Base-by-base conservation (phyloP, 805 yeast genomes). In the Suhomyces emberorum region DNA sequence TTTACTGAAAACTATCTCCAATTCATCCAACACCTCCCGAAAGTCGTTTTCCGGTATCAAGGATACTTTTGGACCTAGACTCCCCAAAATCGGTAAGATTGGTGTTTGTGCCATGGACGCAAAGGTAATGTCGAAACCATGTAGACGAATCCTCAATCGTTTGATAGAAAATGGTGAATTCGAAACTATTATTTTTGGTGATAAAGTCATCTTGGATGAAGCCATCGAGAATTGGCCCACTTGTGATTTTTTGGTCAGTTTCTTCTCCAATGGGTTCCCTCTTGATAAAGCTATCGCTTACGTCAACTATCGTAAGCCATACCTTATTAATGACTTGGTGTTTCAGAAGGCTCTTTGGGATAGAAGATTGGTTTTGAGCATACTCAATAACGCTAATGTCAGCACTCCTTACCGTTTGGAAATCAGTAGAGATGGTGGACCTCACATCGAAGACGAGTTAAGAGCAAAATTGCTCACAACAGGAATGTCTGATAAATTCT, bases 101-200 rank as follows among this genome's bases (percentile, higher is more conserved):
- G 99, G 99, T 35, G 96, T 93, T 1, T 93, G 99, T 65, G 99
- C 99, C 8, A 89, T 93, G 97, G 99, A 93, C 61, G 82, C 89
- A 41, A 93, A 93, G 61, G 98, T 89, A 2, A 73, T 95, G 54
- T 83, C 95, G 29, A 93, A 93, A 65, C 98, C 99, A 2, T 91
- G 97, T 55, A 71, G 98, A 41, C 86, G 85, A 43, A 93, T 93
- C 46, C 69, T 93, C 51, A 88, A 86, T 58, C 70, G 96, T 35
- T 67, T 93, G 54, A 85, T 91, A 40, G 95, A 85, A 48, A 81
- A 85, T 48, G 97, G 96, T 19, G 98, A 93, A 63, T 93, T 93
- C 58, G 98, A 93, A 54, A 88, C 98, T 0, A 85, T 93, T 14
- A 88, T 93, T 37, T 93, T 93, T 67, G 98, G 98, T 41, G 99